phyloP scores from a whole-genome alignment of 139 green algal genomes.

The Coelastrella sp. region DNA sequence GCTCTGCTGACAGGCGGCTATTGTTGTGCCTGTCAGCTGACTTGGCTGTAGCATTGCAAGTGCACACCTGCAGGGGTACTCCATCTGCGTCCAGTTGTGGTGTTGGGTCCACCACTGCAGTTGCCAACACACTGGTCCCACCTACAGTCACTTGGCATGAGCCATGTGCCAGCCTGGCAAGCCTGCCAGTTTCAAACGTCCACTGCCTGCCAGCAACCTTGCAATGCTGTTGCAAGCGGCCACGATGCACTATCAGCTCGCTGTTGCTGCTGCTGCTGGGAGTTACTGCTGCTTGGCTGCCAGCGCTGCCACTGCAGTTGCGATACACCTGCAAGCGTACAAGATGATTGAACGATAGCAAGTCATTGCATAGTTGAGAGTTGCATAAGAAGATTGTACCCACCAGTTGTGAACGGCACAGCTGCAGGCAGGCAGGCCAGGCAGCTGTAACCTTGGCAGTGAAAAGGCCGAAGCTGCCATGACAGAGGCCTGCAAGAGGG shows the following conservation, averaged over 20 bases:
- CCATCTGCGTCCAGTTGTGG: constrained; percentile 47
- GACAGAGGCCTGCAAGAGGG: too few species aligned
- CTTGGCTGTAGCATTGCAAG: not conserved
- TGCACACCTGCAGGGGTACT: constrained; percentile 52
- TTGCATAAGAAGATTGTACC: not conserved
- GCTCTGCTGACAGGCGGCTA: not conserved
- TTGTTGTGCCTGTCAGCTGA: not conserved
- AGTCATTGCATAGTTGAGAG: not conserved
- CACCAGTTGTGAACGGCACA: too few species aligned
- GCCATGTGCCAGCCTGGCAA: constrained; percentile 78
- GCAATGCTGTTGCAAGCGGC: not conserved
- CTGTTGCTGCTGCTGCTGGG: constrained; percentile 29
- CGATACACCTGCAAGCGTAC: not conserved
- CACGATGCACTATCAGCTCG: not conserved
- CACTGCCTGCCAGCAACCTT: constrained; percentile 41
- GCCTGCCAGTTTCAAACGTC: constrained; percentile 75
- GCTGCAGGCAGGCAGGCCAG: too few species aligned
- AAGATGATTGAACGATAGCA: not conserved
- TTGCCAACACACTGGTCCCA: constrained; percentile 74
- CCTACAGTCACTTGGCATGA: constrained; percentile 59
- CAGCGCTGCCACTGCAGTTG: not conserved
- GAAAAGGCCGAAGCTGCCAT: too few species aligned
- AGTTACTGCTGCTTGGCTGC: not conserved
- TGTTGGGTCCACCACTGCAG: constrained; percentile 54
- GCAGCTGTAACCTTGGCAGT: too few species aligned